Percentiles rank a stretch among this genome's conserved stretches.
Conservation (phyloP, 2,329 filamentous ascomycete genomes). For the Amphichorda felina region DNA sequence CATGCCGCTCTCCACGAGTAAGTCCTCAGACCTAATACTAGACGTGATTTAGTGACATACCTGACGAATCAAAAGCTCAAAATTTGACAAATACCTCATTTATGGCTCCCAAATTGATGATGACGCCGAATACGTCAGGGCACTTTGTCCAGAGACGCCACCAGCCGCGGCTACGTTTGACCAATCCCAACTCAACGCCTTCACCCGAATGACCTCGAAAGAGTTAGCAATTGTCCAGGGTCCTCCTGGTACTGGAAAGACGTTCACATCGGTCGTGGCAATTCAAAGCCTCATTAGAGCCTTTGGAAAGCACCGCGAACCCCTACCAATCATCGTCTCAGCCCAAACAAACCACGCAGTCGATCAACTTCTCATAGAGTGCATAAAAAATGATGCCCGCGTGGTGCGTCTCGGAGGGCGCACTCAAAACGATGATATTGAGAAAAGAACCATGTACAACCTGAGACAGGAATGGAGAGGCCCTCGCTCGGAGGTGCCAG, state of each 20-base stretch:
- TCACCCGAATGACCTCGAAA: conserved; percentile 59
- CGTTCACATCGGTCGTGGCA: conserved; percentile 64
- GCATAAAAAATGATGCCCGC: conserved; percentile 39
- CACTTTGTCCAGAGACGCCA: conserved; percentile 2
- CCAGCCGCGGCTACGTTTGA: conserved; percentile 40
- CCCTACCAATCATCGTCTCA: conserved; percentile 61
- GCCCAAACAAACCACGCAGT: conserved; percentile 88
- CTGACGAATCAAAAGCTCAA: conserved; percentile 22
- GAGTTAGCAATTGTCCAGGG: conserved; percentile 71
- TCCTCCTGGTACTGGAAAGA: conserved; percentile 67
- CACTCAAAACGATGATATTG: conserved; percentile 54
- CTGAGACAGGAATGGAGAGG: conserved; percentile 26
- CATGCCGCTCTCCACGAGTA: conserved; percentile 40
- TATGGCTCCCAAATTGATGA: conserved; percentile 22
- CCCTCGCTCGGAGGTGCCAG: neutral
- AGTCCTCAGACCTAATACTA: conserved; percentile 17
- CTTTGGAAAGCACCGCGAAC: conserved; percentile 28
- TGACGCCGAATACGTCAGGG: conserved; percentile 16
- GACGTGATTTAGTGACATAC: too few relatives aligned
- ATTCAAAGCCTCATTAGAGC: conserved; percentile 37
- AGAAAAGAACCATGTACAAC: conserved; percentile 53
- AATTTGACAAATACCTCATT: conserved; percentile 50
- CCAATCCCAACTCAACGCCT: conserved; percentile 55
- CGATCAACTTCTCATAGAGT: conserved; percentile 63
- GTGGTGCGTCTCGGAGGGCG: conserved; percentile 55